These are phyloP conservation scores for Exophiala dermatitidis DNA, from an alignment of 2,329 filamentous ascomycete species.

Conservation along the genomic window DNA sequence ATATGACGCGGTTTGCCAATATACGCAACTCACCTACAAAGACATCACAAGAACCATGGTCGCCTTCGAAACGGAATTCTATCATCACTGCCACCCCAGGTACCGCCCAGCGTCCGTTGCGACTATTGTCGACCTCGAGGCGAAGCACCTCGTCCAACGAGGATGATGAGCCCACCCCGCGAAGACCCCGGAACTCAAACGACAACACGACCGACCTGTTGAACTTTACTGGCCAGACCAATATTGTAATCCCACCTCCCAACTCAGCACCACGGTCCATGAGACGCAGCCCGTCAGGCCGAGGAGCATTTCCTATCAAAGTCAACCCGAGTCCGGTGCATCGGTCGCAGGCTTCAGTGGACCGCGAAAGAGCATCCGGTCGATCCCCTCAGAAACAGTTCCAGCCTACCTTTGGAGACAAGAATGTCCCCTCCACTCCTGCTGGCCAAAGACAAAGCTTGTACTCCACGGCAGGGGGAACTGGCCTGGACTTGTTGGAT, in stretches of 20 bases:
- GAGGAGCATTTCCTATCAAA: slow-evolving; percentile 28
- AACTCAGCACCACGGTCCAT: slow-evolving; percentile 40
- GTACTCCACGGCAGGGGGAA: slow-evolving; percentile 16
- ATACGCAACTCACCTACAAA: slow-evolving; percentile 60
- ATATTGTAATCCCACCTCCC: slow-evolving; percentile 44
- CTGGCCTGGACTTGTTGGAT: slow-evolving; percentile 55
- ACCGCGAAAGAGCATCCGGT: slow-evolving; percentile 25
- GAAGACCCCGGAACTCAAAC: slow-evolving; percentile 44
- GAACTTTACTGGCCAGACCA: slow-evolving; percentile 79
- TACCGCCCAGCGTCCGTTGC: slow-evolving; percentile 34
- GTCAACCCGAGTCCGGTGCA: slow-evolving; percentile 26
- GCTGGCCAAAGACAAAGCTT: slow-evolving; percentile 27
- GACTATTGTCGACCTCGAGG: slow-evolving; percentile 32
- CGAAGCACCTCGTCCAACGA: slow-evolving; percentile 31
- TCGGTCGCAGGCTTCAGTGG: slow-evolving; percentile 27
- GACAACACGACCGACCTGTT: slow-evolving; percentile 63
- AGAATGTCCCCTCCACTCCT: slow-evolving; percentile 26
- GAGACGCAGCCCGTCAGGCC: slow-evolving; percentile 34
- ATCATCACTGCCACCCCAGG: slow-evolving; percentile 42
- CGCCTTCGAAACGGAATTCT: slow-evolving; percentile 38
- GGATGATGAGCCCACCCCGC: slow-evolving; percentile 40
- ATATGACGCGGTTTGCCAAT: slow-evolving; percentile 74
- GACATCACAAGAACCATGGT: slow-evolving; percentile 32
- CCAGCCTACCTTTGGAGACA: slow-evolving; percentile 14
- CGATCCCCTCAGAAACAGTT: slow-evolving; percentile 28